phyloP scores from a whole-genome alignment of 192 early-diverging fungal species.

The Bifiguratus adelaidae region DNA sequence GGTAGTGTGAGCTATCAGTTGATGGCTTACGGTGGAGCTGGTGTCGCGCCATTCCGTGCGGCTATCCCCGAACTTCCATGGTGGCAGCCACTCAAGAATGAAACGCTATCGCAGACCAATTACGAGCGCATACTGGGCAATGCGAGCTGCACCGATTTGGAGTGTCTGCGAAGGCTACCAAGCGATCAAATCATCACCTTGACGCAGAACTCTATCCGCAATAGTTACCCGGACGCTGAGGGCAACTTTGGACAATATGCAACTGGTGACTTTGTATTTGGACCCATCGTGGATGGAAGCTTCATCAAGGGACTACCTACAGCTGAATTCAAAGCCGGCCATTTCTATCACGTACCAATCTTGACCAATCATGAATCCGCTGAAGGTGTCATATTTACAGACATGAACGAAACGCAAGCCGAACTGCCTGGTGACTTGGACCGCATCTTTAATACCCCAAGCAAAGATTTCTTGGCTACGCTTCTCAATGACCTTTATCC shows the following conservation, averaged over 20 bases:
- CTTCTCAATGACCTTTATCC: not conserved
- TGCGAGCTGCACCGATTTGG: not conserved
- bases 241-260: not conserved
- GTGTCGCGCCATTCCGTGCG: not conserved
- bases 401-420: not conserved
- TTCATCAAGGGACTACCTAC: not conserved
- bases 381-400: not conserved
- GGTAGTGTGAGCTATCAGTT: not conserved
- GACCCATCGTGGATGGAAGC: not conserved
- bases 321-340: not conserved
- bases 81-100: not conserved
- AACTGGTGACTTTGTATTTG: not conserved
- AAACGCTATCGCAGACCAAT: not conserved
- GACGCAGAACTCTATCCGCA: not conserved
- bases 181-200: not conserved
- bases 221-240: not conserved
- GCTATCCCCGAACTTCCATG: not conserved
- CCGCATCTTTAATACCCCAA: not conserved
- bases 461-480: not conserved
- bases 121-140: not conserved
- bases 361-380: not conserved
- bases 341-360: not conserved
- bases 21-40: not conserved
- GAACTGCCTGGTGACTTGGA: not conserved
- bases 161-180: not conserved